Conservation (phyloP, 129 eudicot species). For the Arctium minus region DNA sequence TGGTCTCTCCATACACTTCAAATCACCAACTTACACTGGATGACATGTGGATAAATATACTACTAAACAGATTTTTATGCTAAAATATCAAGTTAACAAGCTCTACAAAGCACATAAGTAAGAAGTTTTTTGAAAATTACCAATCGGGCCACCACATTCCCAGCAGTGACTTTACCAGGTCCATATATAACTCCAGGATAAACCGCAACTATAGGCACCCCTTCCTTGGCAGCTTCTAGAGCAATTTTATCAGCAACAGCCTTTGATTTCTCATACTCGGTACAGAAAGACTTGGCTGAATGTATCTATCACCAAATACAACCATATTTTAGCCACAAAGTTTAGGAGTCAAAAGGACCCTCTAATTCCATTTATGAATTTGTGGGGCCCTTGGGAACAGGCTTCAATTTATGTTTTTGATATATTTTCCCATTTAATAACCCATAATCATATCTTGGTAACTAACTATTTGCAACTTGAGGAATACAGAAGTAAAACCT, state of each 20-base stretch:
- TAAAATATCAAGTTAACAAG: neutral
- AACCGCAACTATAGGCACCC: slow-evolving; percentile 74
- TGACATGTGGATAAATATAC: neutral
- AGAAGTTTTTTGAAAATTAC: slow-evolving; percentile 28
- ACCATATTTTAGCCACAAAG: slow-evolving; percentile 9
- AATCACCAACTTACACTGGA: too few relatives aligned
- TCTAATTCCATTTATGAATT: neutral
- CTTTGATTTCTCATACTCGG: slow-evolving; percentile 91
- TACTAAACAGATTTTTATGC: neutral
- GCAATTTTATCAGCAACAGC: slow-evolving; percentile 75
- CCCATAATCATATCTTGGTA: neutral
- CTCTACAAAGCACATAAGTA: neutral
- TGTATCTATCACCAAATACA: slow-evolving; percentile 53
- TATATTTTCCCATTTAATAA: neutral
- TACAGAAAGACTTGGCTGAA: slow-evolving; percentile 59
- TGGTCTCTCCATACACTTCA: neutral
- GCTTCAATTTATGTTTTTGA: neutral
- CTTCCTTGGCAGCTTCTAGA: slow-evolving; percentile 71
- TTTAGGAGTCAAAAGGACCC: neutral
- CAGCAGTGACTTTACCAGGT: slow-evolving; percentile 81
- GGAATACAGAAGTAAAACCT: neutral
- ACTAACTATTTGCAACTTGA: neutral
- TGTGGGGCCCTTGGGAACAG: neutral
- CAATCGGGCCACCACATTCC: slow-evolving; percentile 71
- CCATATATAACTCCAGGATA: slow-evolving; percentile 97